Evolutionary conservation across 495 filamentous ascomycete genomes (phyloP), one percentile per base, ranked within the genome.

Genomic region (Choiromyces venosus): DNA sequence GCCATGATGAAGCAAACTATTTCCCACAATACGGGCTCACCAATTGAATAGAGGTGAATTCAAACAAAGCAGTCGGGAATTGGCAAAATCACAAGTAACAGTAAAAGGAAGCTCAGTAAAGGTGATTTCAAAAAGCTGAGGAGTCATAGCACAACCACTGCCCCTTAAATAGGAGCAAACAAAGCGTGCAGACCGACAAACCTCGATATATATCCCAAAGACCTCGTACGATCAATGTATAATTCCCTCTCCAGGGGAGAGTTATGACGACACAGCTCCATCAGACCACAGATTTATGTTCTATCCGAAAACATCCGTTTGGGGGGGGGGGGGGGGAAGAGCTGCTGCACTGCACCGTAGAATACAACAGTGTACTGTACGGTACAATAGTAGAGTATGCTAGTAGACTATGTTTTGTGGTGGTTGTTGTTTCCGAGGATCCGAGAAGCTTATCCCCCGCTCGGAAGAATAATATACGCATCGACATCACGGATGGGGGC

Each of bases 261-360:
- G 52, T 29, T 40, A 69, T 77, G 75, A 77, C 75, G 75, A 77
- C 75, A 77, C 46, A 36, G 42, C n/a, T 72, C 37, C 36, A 74
- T 66, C 70, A 67, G 65, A 39, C 56, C 46, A 72, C 69, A 21
- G 65, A 68, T 66, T 33, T 33, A 12, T 33, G 52, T n/a, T 16
- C 42, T n/a, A 46, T 21, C 42, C 42, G 4, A 18, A 46, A 46
- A n/a, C 19, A 46, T n/a, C 42, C 16, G 19, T n/a, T n/a, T n/a
- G n/a, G n/a, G n/a, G n/a, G n/a, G n/a, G n/a, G n/a, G n/a, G n/a
- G n/a, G n/a, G n/a, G n/a, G n/a, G n/a, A n/a, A n/a, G n/a, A n/a
- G n/a, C n/a, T n/a, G n/a, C n/a, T n/a, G n/a, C n/a, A n/a, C n/a
- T n/a, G n/a, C n/a, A n/a, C n/a, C n/a, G n/a, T n/a, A n/a, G n/a